Base-by-base conservation (phyloP, 2,329 filamentous ascomycete genomes). In the Ceratocystis lukuohia region DNA sequence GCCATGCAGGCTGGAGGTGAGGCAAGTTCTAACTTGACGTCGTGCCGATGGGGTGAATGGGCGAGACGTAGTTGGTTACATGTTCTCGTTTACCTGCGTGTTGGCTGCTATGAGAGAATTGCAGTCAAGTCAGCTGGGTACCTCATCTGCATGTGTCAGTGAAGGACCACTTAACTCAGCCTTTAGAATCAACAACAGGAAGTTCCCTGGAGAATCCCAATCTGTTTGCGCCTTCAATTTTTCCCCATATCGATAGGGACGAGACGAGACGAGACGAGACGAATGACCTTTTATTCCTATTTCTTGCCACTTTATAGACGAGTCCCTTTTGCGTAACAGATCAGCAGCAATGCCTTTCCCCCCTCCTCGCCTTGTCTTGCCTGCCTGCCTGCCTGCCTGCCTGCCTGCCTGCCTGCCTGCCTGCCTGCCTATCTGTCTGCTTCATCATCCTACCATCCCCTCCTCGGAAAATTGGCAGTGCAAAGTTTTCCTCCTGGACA, bases 251-350 rank as follows among this genome's bases (percentile, higher is more conserved):
- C 2, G 2, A 30, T 17, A 6, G 30, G 53, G 22, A 28, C 17
- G 22, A 22, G 15, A 57, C 48, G 25, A 57, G 28, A 57, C 17
- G 22, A 22, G 15, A 57, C 48, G 25, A 57, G 28, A 57, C 48
- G 25, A 57, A 57, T 57, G 25, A 17, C 10, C 15, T 50, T 41
- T 50, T n/a, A 33, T 57, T 6, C n/a, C 12, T 57, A 7, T 5
- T 22, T 57, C 4, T 30, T 57, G 12, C 22, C 53, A 57, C 8
- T 30, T 30, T 57, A 17, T 33, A 30, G 25, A 28, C 53, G 25
- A 57, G 53, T 57, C 53, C 20, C 4, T 30, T 57, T 57, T 57
- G 53, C 53, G 53, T 57, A 57, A 57, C 53, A 57, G 53, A 57
- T 57, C 53, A 22, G 53, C 53, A 33, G 28, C 15, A 30, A 22